Base-by-base conservation (phyloP, 2,329 filamentous ascomycete species). In the Cytospora leucostoma region DNA sequence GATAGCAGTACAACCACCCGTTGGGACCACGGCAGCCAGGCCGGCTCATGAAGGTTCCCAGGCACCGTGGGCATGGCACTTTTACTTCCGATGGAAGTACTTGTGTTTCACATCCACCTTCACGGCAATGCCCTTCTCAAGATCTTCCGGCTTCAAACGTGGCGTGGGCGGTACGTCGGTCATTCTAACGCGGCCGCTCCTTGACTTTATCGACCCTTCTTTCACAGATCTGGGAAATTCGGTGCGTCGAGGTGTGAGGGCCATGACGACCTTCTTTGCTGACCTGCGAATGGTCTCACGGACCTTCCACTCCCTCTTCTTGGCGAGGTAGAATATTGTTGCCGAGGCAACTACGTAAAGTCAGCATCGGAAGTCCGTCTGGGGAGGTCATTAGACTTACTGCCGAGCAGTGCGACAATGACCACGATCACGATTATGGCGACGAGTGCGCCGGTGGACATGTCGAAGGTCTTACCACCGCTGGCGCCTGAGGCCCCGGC, bases 291-390 rank as follows among this genome's bases (percentile, higher is more conserved):
- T 80, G 35, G 82, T 89, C 72, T 91, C 86, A 64, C 88, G 85
- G 68, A 95, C 80, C 68, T 88, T 90, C 92, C 92, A 95, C 75
- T 93, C 90, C 54, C 88, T 86, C 78, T 92, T 93, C 81, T 95
- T 95, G 61, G 92, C 90, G 44, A 94, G 74, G 74, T 88, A 92
- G 78, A 90, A 96, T 34, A 95, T 84, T 2, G 86, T 77, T 3
- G 87, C 84, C 38, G 84, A 88, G 27, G 80, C 81, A 66, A 88
- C 89, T 90, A 68, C 49, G 54, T 65, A 69, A 27, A 61, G 54
- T 67, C 34, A 68, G 49, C 38, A 32, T n/a, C 32, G 7, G 35
- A 27, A 13, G 54, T 17, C 34, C 32, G 19, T 27, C 27, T 21
- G n/a, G 52, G 32, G 27, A 21, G n/a, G 6, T 32, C 55, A 72